Evolutionary conservation across 495 filamentous ascomycete genomes (phyloP).

Genomic region (Penicillium salamii): DNA sequence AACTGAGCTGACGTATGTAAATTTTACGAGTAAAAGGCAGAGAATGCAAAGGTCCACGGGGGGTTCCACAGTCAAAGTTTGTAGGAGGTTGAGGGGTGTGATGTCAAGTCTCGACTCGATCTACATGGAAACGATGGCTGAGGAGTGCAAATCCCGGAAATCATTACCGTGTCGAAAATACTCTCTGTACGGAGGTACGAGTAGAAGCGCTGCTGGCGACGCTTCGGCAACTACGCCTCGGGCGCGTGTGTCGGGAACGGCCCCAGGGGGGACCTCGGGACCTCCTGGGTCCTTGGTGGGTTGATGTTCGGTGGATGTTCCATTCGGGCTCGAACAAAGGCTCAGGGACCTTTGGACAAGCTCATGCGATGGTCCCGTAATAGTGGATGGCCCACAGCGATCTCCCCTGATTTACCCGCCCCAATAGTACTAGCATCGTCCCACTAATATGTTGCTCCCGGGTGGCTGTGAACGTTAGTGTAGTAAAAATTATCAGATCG

Average conservation of each 20-base stretch:
- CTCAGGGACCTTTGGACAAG: neutral
- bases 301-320: constrained; percentile 2
- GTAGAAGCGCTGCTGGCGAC: too few relatives aligned
- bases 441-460: neutral
- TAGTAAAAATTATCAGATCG: constrained; percentile 1
- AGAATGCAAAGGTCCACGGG: neutral
- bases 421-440: neutral
- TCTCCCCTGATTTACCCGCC: constrained; percentile 5
- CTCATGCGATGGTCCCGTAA: neutral
- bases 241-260: constrained; percentile 1
- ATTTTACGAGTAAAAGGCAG: too few relatives aligned
- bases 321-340: neutral
- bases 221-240: neutral
- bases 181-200: too few relatives aligned
- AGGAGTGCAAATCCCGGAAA: neutral
- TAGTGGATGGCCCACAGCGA: neutral
- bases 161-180: neutral
- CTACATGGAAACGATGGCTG: too few relatives aligned
- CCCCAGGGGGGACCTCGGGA: neutral
- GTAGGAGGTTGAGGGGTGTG: constrained; percentile 2
- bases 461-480: neutral
- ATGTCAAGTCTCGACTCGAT: neutral
- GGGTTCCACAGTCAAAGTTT: constrained; percentile 3
- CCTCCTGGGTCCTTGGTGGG: neutral
- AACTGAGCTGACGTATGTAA: neutral